Percentiles rank a stretch among this genome's conserved stretches.
Evolutionary conservation across 495 filamentous ascomycete genomes (phyloP).

Genomic region (Hyaloscypha variabilis): DNA sequence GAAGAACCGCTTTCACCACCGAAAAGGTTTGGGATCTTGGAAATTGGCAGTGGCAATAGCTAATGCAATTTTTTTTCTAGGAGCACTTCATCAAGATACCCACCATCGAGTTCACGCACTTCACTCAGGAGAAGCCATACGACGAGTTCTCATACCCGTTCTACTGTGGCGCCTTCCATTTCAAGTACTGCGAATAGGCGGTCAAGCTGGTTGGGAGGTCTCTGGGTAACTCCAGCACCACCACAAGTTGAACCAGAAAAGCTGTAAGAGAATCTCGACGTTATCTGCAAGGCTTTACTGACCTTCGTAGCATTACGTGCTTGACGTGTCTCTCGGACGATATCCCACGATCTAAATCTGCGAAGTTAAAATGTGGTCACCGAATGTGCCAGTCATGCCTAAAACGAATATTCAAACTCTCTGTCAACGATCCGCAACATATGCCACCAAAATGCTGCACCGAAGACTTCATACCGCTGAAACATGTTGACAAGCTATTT

Average conservation of each 20-base stretch:
- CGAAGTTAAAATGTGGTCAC: constrained; percentile 74
- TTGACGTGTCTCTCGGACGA: constrained; percentile 69
- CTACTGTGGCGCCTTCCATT: constrained; percentile 2
- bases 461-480: constrained; percentile 67
- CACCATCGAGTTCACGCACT: constrained; percentile 14
- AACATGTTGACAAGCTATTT: constrained; percentile 75
- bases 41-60: not conserved
- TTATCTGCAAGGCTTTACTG: not conserved
- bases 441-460: constrained; percentile 85
- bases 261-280: constrained; percentile 19
- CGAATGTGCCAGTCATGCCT: constrained; percentile 78
- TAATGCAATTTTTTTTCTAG: constrained; percentile 22
- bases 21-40: constrained; percentile 13
- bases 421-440: constrained; percentile 71
- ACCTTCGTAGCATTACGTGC: constrained; percentile 59
- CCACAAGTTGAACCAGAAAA: constrained; percentile 29
- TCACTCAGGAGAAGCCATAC: constrained; percentile 29
- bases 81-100: constrained; percentile 17
- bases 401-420: constrained; percentile 69
- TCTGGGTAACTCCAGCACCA: constrained; percentile 22
- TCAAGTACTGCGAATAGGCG: constrained; percentile 20
- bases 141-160: constrained; percentile 23
- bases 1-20: constrained; percentile 19
- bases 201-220: constrained; percentile 27
- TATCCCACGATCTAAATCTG: constrained; percentile 57